A percentile compares a stretch with the other conserved stretches of the same genome.
phyloP scores from a whole-genome alignment of 148 eudicot species.

The Nepenthes gracilis region DNA sequence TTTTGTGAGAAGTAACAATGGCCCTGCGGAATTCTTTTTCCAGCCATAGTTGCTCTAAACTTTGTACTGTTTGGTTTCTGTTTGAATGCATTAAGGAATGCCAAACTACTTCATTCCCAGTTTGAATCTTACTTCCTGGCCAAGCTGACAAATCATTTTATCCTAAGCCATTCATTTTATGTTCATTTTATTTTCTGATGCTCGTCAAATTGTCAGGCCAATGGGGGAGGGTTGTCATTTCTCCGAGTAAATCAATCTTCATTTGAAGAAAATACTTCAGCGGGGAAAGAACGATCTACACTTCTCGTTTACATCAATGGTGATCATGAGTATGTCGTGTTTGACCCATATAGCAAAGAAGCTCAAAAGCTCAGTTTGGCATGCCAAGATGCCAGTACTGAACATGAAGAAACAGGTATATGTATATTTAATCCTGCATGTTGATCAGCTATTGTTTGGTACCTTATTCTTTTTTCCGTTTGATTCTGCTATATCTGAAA shows the following conservation, averaged over 20 bases:
- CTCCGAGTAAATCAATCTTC: conserved; percentile 25
- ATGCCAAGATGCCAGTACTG: conserved; percentile 13
- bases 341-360: conserved; percentile 49
- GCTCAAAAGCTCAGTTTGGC: conserved; percentile 16
- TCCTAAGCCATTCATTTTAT: not conserved
- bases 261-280: conserved; percentile 25
- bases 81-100: no score
- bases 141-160: no score
- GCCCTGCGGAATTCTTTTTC: no score
- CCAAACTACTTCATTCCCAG: no score
- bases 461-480: not conserved
- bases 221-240: conserved; percentile 64
- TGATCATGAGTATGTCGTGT: conserved; percentile 63
- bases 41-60: no score
- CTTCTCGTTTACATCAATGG: conserved; percentile 52
- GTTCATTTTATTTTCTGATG: not conserved
- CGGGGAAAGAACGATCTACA: conserved; percentile 19
- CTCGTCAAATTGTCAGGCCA: conserved; percentile 33
- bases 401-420: conserved; percentile 51
- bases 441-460: not conserved
- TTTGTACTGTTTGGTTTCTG: no score
- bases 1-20: no score
- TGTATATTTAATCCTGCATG: not conserved
- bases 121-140: no score
- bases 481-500: not conserved